A percentile compares a stretch with the other conserved stretches of the same genome.
These are phyloP conservation scores for Xerocomellus amylosporus DNA, from an alignment of 768 basidiomycete genomes.

Conservation along the genomic window DNA sequence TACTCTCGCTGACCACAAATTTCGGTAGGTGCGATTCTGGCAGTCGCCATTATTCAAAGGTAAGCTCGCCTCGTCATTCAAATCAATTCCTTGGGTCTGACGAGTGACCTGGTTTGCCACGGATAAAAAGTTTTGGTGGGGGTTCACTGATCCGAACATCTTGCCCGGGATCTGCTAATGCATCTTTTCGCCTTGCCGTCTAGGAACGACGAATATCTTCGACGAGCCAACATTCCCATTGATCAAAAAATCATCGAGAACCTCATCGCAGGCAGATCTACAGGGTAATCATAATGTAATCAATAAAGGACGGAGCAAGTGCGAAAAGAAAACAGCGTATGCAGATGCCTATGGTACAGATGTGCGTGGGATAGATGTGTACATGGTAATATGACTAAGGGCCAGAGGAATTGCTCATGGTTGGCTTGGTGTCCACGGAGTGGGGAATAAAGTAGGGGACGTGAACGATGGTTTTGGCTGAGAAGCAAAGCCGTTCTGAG, in stretches of 20 bases:
- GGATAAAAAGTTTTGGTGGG: conserved; percentile 48
- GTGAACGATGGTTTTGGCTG: conserved; percentile 20
- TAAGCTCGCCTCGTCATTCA: conserved; percentile 31
- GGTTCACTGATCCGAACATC: neutral
- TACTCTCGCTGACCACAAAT: neutral
- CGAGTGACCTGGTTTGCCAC: neutral
- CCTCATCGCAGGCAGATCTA: conserved; percentile 29
- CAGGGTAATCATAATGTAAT: conserved; percentile 5
- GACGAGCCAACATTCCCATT: conserved; percentile 39
- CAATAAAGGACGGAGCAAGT: conserved; percentile 5
- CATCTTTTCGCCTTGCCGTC: neutral
- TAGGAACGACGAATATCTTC: conserved; percentile 56
- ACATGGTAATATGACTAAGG: neutral
- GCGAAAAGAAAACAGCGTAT: conserved; percentile 11
- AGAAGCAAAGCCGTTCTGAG: conserved; percentile 17
- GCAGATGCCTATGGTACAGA: conserved; percentile 31
- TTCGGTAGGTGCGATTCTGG: conserved; percentile 80
- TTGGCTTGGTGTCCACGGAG: conserved; percentile 22
- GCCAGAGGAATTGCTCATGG: neutral
- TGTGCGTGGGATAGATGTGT: conserved; percentile 13
- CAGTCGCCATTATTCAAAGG: conserved; percentile 89
- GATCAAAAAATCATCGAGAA: conserved; percentile 41
- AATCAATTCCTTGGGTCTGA: neutral
- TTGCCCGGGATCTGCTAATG: neutral
- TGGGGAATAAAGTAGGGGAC: conserved; percentile 24